Conservation (phyloP, 169 alveolate species). For the Cryptosporidium andersoni region DNA sequence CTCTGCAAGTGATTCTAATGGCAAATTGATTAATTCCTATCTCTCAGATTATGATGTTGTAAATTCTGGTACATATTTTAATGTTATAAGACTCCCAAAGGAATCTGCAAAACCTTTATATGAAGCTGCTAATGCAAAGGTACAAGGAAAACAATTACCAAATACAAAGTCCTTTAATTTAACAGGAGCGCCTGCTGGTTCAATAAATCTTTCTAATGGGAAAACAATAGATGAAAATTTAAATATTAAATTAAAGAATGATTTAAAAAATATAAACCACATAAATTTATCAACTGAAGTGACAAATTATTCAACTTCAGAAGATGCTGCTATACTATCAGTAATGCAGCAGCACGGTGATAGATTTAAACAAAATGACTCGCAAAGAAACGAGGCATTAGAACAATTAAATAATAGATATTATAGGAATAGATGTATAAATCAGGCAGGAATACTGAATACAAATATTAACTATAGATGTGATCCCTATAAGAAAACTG, state of each 20-base stretch:
- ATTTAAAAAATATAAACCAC: not conserved
- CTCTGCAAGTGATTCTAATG: constrained; percentile 42
- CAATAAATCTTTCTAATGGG: not conserved
- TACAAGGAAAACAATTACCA: constrained; percentile 11
- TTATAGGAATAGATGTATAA: not conserved
- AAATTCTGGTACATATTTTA: constrained; percentile 42
- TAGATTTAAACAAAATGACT: constrained; percentile 52
- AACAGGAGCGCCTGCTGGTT: not conserved
- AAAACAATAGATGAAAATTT: not conserved
- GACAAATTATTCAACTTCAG: not conserved
- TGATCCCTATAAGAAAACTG: constrained; percentile 42
- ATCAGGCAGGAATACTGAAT: not conserved
- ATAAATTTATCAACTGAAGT: not conserved
- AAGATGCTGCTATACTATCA: constrained; percentile 58
- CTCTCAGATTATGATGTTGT: constrained; percentile 46
- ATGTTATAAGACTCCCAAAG: constrained; percentile 50
- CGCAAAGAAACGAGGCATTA: constrained; percentile 65
- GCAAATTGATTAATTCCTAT: constrained; percentile 39
- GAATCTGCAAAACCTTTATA: constrained; percentile 46
- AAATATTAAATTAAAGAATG: not conserved
- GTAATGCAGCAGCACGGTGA: constrained; percentile 71
- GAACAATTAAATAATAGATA: constrained; percentile 43
- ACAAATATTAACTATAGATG: not conserved
- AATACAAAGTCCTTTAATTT: not conserved
- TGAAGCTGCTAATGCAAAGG: constrained; percentile 58